Percentiles rank a stretch among this genome's conserved stretches.
These are phyloP conservation scores for Ustilago hordei DNA, from an alignment of 1,284 basidiomycete genomes.

Conservation along the genomic window DNA sequence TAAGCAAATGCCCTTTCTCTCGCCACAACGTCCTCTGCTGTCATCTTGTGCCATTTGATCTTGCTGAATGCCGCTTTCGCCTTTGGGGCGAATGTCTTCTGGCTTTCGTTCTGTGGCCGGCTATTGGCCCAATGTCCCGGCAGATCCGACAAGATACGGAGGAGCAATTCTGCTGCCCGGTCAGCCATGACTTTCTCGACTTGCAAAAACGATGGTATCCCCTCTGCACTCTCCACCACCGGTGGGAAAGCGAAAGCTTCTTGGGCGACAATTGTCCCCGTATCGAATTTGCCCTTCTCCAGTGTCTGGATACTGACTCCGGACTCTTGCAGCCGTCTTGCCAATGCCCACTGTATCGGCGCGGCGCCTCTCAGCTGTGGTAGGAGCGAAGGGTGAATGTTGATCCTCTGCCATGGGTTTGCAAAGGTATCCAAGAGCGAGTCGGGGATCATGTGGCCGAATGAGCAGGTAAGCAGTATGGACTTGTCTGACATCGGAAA, in stretches of 20 bases:
- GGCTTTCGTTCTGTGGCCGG: conserved; percentile 35
- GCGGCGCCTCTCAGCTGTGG: conserved; percentile 91
- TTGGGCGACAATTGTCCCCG: conserved; percentile 43
- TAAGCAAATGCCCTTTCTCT: conserved; percentile 55
- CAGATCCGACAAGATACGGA: conserved; percentile 78
- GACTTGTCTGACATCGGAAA: conserved; percentile 31
- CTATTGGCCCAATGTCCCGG: conserved; percentile 72
- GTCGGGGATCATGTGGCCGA: conserved; percentile 85
- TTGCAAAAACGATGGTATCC: conserved; percentile 71
- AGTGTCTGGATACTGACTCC: conserved; percentile 62
- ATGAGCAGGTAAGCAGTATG: conserved; percentile 88
- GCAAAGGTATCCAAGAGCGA: conserved; percentile 78
- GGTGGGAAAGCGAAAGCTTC: conserved; percentile 71
- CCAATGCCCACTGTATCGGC: conserved; percentile 87
- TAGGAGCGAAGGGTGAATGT: conserved; percentile 90
- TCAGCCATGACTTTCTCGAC: conserved; percentile 77
- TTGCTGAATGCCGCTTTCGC: conserved; percentile 33
- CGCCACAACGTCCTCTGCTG: conserved; percentile 52
- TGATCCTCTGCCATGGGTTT: conserved; percentile 76
- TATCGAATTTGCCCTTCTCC: conserved; percentile 52
- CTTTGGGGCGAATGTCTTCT: conserved; percentile 54
- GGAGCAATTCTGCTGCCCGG: conserved; percentile 79
- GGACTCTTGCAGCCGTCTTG: conserved; percentile 30
- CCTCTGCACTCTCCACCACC: conserved; percentile 34
- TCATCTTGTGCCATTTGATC: conserved; percentile 51